Conservation (phyloP, 179 eudicot species). For the Camellia oleifera region DNA sequence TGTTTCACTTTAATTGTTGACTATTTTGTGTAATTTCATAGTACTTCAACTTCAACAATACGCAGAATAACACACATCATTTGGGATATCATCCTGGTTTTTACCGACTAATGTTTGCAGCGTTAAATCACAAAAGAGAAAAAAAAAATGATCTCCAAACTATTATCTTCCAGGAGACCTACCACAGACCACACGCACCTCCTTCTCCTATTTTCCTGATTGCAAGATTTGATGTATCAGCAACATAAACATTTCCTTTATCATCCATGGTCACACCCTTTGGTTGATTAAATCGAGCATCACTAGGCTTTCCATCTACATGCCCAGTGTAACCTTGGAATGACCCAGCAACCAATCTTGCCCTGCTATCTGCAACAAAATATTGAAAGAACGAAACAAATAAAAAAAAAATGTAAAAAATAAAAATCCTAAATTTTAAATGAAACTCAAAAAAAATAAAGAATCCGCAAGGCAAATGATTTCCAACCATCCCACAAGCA, state of each 20-base stretch:
- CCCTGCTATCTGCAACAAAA: slow-evolving; percentile 82
- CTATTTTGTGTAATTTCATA: not conserved
- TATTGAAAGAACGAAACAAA: not conserved
- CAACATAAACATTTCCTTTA: slow-evolving; percentile 92
- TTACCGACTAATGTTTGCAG: not conserved
- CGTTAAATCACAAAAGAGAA: not conserved
- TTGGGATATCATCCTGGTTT: slow-evolving; percentile 10
- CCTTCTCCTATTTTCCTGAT: slow-evolving; percentile 95
- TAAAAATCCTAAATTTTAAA: not conserved
- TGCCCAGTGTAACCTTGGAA: slow-evolving; percentile 96
- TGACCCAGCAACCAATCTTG: slow-evolving; percentile 93
- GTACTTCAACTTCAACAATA: slow-evolving; percentile 2
- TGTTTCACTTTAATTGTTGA: not conserved
- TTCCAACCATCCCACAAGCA: not conserved
- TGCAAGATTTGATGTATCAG: slow-evolving; percentile 89
- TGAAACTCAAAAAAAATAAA: not conserved
- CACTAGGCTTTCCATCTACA: slow-evolving; percentile 94
- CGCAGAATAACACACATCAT: not conserved
- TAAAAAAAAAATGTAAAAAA: not conserved
- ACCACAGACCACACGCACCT: slow-evolving; percentile 36
- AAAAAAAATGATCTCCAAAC: not conserved
- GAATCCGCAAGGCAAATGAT: slow-evolving; percentile 1
- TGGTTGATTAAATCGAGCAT: slow-evolving; percentile 92
- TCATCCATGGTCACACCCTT: slow-evolving; percentile 94
- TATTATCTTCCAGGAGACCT: not conserved